Conservation (phyloP, 1,284 basidiomycete genomes). For the Farysia itapuensis region DNA sequence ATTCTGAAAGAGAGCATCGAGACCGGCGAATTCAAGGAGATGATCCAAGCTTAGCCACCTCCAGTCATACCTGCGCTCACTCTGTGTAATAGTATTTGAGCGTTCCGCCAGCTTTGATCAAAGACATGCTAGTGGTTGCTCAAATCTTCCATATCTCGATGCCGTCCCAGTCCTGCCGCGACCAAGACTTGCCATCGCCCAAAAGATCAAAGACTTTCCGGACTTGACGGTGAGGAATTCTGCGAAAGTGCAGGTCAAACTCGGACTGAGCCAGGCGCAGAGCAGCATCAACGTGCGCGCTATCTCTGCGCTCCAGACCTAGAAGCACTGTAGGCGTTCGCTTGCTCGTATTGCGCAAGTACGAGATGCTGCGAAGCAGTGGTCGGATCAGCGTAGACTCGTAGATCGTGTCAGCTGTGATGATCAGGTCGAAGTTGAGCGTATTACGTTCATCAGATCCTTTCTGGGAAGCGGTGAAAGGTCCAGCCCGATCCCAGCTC, state of each 20-base stretch:
- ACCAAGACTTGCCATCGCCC: slow-evolving; percentile 65
- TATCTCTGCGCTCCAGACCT: slow-evolving; percentile 28
- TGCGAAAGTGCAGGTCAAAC: slow-evolving; percentile 68
- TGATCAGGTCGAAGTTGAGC: slow-evolving; percentile 70
- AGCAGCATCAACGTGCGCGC: slow-evolving; percentile 11
- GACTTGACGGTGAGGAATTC: slow-evolving; percentile 68
- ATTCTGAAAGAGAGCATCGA: slow-evolving; percentile 61
- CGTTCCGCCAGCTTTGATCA: no score
- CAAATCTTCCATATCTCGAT: slow-evolving; percentile 73
- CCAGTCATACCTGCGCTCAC: no score
- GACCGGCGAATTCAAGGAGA: slow-evolving; percentile 70
- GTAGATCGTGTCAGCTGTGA: slow-evolving; percentile 85
- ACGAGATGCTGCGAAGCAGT: slow-evolving; percentile 71
- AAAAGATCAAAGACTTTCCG: slow-evolving; percentile 68
- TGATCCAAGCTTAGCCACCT: slow-evolving; percentile 60
- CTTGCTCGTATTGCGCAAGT: slow-evolving; percentile 70
- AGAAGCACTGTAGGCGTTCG: slow-evolving; percentile 63
- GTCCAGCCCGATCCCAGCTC: slow-evolving; percentile 4
- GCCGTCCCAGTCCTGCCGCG: slow-evolving; percentile 72
- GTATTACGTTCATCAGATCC: neutral
- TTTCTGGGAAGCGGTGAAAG: neutral
- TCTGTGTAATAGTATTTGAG: no score
- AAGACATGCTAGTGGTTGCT: no score
- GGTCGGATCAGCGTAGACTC: slow-evolving; percentile 68
- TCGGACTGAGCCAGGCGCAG: slow-evolving; percentile 33